phyloP scores from a whole-genome alignment of 805 yeast species.

The Cyberlindnera galapagoensis region DNA sequence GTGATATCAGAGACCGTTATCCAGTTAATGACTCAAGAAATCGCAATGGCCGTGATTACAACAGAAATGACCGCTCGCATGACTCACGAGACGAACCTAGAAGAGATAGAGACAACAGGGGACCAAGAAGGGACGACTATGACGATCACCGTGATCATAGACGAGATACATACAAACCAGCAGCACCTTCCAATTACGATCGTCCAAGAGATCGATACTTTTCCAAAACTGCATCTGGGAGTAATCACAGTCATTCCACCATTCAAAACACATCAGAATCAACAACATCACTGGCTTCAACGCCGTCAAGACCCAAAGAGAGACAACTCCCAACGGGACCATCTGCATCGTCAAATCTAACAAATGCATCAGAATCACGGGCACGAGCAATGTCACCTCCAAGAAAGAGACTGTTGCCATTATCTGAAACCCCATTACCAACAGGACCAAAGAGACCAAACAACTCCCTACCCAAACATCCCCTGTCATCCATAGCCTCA shows the following conservation, averaged over 20 bases:
- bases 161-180: constrained; percentile 1
- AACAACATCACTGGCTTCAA: neutral
- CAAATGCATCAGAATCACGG: neutral
- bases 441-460: constrained; percentile 3
- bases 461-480: constrained; percentile 1
- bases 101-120: constrained; percentile 5
- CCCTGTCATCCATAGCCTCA: neutral
- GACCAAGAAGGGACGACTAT: neutral
- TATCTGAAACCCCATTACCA: constrained; percentile 3
- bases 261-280: constrained; percentile 3
- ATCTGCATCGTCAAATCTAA: neutral
- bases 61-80: constrained; percentile 1
- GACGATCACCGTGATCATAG: constrained; percentile 4
- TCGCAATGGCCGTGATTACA: neutral
- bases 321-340: constrained; percentile 1
- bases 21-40: neutral
- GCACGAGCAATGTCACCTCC: neutral
- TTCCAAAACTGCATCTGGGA: constrained; percentile 1
- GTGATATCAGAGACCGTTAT: neutral
- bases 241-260: constrained; percentile 2
- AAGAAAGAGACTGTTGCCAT: constrained; percentile 3
- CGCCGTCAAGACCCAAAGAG: neutral
- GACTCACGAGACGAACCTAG: constrained; percentile 6
- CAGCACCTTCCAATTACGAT: constrained; percentile 2
- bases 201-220: constrained; percentile 6